Evolutionary conservation across 805 yeast genomes (phyloP).

Genomic region (Myxozyma udenii): DNA sequence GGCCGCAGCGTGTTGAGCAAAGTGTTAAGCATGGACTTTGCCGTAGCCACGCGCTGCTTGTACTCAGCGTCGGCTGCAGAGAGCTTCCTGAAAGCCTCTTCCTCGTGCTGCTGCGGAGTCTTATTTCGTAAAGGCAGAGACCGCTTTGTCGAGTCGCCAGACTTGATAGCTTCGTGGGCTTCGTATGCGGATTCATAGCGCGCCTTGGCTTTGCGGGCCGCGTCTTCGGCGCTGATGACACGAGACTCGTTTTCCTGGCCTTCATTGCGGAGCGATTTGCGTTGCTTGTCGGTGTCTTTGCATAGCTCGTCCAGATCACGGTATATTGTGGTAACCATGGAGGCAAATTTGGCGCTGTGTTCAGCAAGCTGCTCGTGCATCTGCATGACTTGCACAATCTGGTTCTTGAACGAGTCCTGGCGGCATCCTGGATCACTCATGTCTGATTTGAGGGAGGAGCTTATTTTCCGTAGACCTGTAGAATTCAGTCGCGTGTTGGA

Average conservation of each 20-base stretch:
- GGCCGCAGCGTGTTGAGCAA: conserved; percentile 76
- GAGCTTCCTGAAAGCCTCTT: conserved; percentile 76
- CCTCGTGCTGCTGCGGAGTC: conserved; percentile 76
- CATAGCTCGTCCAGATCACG: conserved; percentile 76
- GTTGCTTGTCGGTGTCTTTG: conserved; percentile 62
- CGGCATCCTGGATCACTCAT: conserved; percentile 52
- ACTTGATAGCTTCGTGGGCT: conserved; percentile 77
- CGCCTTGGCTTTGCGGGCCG: conserved; percentile 83
- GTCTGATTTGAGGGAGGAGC: conserved; percentile 54
- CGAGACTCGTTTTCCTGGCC: conserved; percentile 79
- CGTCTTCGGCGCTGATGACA: conserved; percentile 72
- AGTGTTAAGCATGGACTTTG: conserved; percentile 70
- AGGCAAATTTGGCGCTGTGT: conserved; percentile 56
- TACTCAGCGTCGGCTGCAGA: conserved; percentile 84
- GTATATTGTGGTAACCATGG: conserved; percentile 76
- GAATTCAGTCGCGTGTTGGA: no score
- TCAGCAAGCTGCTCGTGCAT: conserved; percentile 82
- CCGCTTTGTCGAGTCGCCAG: conserved; percentile 79
- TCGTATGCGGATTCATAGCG: conserved; percentile 77
- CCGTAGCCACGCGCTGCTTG: conserved; percentile 66
- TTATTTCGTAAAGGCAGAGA: conserved; percentile 67
- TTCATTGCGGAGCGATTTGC: conserved; percentile 79
- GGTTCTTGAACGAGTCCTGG: conserved; percentile 62
- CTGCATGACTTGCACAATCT: conserved; percentile 65
- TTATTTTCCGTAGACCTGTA: conserved; percentile 62